Evolutionary conservation across 139 green algal genomes (phyloP).

Genomic region (Coelastrella sp.): DNA sequence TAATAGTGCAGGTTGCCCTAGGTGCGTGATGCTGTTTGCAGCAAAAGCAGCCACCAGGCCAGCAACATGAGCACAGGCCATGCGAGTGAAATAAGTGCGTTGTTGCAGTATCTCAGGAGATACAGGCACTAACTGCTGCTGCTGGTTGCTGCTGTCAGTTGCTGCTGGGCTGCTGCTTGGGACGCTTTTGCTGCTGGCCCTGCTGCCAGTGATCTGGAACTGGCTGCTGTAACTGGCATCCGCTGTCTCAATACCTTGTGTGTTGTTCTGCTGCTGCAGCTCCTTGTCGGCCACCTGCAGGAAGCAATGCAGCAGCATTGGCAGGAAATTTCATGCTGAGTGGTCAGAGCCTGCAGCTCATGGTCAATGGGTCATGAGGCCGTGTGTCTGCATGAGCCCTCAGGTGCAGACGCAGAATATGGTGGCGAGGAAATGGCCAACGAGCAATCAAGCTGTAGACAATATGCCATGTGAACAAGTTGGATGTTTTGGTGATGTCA

Average conservation of each 20-base stretch:
- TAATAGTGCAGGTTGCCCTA: constrained; percentile 88
- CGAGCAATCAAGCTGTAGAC: too few species aligned
- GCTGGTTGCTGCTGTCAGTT: constrained; percentile 44
- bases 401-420: too few species aligned
- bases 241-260: too few species aligned
- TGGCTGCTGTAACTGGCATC: too few species aligned
- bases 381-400: too few species aligned
- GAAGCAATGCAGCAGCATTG: background rate
- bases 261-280: constrained; percentile 45
- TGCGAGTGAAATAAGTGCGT: constrained; percentile 79
- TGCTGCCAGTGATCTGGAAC: background rate
- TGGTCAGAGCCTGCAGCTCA: too few species aligned
- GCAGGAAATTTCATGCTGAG: too few species aligned
- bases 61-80: constrained; percentile 76
- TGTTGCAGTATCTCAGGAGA: constrained; percentile 76
- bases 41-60: constrained; percentile 84
- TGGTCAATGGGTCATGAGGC: too few species aligned
- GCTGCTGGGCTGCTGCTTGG: constrained; percentile 20
- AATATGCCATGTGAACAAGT: too few species aligned
- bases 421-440: too few species aligned
- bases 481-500: too few species aligned
- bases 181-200: constrained; percentile 43
- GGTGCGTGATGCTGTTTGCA: constrained; percentile 82
- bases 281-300: constrained; percentile 30
- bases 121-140: constrained; percentile 39